phyloP scores from a whole-genome alignment of 768 basidiomycete species.

The Saitozyma podzolica region DNA sequence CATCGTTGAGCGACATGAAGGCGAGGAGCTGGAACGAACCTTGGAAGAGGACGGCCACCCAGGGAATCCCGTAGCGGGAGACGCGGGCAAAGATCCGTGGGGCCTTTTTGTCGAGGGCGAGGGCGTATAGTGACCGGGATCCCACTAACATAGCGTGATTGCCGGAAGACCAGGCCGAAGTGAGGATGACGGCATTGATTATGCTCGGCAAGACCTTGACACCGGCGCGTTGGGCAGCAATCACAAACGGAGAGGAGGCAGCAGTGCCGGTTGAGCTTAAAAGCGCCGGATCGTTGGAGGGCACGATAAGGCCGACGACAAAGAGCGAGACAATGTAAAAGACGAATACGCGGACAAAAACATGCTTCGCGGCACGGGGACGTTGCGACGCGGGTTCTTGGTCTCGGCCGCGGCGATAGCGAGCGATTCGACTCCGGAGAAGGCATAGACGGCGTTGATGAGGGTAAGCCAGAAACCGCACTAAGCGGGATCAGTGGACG shows the following conservation, averaged over 20 bases:
- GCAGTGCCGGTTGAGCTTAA: constrained; percentile 30
- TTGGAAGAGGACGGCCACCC: constrained; percentile 35
- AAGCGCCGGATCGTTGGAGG: constrained; percentile 30
- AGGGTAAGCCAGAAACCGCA: constrained; percentile 19
- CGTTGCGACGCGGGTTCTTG: constrained; percentile 15
- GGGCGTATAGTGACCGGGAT: constrained; percentile 44
- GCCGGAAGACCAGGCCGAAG: constrained; percentile 43
- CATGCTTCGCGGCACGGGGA: constrained; percentile 14
- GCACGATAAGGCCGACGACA: constrained; percentile 47
- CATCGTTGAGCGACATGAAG: constrained; percentile 23
- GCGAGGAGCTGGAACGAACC: constrained; percentile 21
- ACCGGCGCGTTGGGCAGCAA: constrained; percentile 31
- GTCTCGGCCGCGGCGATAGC: constrained; percentile 30
- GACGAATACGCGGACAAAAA: constrained; percentile 17
- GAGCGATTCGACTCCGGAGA: constrained; percentile 20
- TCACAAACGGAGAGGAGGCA: constrained; percentile 34
- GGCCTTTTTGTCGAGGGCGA: constrained; percentile 46
- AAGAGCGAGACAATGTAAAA: constrained; percentile 38
- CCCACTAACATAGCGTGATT: constrained; percentile 44
- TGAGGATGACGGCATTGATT: constrained; percentile 45
- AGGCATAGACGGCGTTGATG: constrained; percentile 26
- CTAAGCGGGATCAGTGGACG: not conserved
- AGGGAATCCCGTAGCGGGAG: constrained; percentile 47
- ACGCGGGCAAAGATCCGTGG: constrained; percentile 40
- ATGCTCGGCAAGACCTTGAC: constrained; percentile 42